Percentiles rank a stretch among this genome's conserved stretches.
phyloP scores from a whole-genome alignment of 306 rosid species.

The Trifolium repens region DNA sequence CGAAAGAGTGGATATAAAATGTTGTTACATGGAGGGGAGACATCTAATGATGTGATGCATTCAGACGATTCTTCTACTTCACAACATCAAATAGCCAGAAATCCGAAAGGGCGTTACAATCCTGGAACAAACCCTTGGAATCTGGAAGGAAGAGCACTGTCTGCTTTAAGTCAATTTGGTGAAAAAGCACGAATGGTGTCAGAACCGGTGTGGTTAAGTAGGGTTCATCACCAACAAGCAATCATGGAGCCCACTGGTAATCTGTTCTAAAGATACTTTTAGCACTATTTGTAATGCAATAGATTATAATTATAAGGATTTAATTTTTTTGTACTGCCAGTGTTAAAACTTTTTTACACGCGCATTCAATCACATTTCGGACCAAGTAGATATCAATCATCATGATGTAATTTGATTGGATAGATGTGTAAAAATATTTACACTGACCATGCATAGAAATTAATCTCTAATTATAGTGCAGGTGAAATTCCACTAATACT shows the following conservation, averaged over 20 bases:
- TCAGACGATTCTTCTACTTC: constrained; percentile 48
- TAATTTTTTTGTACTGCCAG: background rate
- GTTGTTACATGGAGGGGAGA: constrained; percentile 85
- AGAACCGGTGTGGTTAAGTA: constrained; percentile 60
- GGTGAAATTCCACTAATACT: constrained; percentile 42
- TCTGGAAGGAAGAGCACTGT: constrained; percentile 82
- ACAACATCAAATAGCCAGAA: constrained; percentile 40
- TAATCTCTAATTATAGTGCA: background rate
- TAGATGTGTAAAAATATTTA: background rate
- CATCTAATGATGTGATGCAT: constrained; percentile 54
- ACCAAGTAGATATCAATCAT: background rate
- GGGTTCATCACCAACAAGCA: constrained; percentile 70
- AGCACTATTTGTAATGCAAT: constrained; percentile 12
- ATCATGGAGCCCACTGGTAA: constrained; percentile 66
- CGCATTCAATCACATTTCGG: background rate
- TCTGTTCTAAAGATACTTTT: constrained; percentile 13
- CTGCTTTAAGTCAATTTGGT: constrained; percentile 82
- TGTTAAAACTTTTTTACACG: background rate
- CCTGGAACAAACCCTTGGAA: constrained; percentile 60
- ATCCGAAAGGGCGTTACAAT: constrained; percentile 49
- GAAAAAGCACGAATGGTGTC: constrained; percentile 71
- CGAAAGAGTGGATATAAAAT: constrained; percentile 86
- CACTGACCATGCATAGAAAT: background rate
- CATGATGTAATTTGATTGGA: background rate
- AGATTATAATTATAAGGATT: background rate